Evolutionary conservation across 441 rosid species (phyloP).

Genomic region (Erodium texanum): DNA sequence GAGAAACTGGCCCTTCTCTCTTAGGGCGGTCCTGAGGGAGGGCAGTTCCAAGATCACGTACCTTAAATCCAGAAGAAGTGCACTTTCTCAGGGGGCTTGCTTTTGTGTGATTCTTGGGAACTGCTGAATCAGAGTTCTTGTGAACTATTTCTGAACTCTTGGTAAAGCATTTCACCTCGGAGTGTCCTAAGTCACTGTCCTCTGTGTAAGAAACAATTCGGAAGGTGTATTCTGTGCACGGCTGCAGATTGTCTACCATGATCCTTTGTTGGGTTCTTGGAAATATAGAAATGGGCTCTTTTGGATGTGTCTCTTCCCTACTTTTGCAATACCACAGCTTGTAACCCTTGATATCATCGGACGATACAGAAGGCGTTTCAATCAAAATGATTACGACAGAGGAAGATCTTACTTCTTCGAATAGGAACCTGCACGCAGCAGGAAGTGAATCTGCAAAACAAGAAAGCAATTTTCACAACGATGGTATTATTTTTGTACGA

Average conservation of each 20-base stretch:
- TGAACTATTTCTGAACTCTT: conserved; percentile 65
- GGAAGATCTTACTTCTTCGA: conserved; percentile 69
- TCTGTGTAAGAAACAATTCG: conserved; percentile 66
- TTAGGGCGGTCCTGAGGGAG: conserved; percentile 25
- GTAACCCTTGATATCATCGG: conserved; percentile 57
- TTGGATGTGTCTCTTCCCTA: conserved; percentile 46
- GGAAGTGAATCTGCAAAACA: conserved; percentile 54
- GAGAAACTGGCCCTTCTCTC: conserved; percentile 34
- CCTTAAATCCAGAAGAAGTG: conserved; percentile 53
- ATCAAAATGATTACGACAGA: conserved; percentile 57
- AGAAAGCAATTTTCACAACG: conserved; percentile 11
- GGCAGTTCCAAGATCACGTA: conserved; percentile 61
- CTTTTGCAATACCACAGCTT: conserved; percentile 83
- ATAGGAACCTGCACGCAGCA: conserved; percentile 80
- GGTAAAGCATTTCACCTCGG: conserved; percentile 81
- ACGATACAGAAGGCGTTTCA: conserved; percentile 43
- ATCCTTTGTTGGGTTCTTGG: conserved; percentile 74
- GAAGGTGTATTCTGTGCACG: conserved; percentile 77
- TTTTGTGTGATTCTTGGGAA: conserved; percentile 26
- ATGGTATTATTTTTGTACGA: too few relatives aligned
- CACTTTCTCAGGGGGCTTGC: conserved; percentile 26
- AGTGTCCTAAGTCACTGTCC: conserved; percentile 66
- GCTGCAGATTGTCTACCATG: conserved; percentile 62
- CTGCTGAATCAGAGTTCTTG: conserved; percentile 31
- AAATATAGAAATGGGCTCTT: conserved; percentile 51